phyloP scores from a whole-genome alignment of 306 rosid genomes.

The Quercus berberidifolia region DNA sequence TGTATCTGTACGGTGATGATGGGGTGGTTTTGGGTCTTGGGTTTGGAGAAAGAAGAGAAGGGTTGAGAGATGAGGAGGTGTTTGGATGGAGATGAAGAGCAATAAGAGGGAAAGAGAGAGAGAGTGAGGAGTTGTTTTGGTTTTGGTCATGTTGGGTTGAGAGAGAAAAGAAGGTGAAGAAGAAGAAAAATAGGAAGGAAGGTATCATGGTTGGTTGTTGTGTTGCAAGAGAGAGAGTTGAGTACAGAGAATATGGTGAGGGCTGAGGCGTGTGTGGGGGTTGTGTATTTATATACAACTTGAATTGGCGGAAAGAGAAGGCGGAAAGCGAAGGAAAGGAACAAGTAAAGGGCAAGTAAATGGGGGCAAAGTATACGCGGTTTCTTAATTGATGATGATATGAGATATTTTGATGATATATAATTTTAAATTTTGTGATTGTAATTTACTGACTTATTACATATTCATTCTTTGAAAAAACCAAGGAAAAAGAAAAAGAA shows the following conservation, averaged over 20 bases:
- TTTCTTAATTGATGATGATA: constrained; percentile 43
- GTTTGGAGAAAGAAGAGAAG: constrained; percentile 30
- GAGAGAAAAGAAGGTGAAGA: constrained; percentile 11
- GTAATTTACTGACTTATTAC: neutral
- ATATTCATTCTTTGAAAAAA: too few relatives aligned
- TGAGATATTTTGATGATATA: constrained; percentile 15
- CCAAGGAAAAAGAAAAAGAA: too few relatives aligned
- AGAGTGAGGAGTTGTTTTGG: constrained; percentile 13
- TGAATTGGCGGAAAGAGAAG: neutral
- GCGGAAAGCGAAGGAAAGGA: neutral
- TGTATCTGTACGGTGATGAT: constrained; percentile 34
- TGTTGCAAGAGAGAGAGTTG: neutral
- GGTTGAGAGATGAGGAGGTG: constrained; percentile 20
- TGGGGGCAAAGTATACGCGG: constrained; percentile 38
- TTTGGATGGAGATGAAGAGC: constrained; percentile 26
- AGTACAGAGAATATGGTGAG: neutral
- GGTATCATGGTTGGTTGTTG: neutral
- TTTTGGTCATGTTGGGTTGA: constrained; percentile 3
- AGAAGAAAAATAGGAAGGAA: neutral
- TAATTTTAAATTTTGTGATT: neutral
- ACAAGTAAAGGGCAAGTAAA: constrained; percentile 22
- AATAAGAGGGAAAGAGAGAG: constrained; percentile 55
- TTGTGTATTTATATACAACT: constrained; percentile 31
- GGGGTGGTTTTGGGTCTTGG: constrained; percentile 3
- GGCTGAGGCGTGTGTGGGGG: neutral